Conservation (phyloP, 345 rosid species). For the Nasturtium officinale region DNA sequence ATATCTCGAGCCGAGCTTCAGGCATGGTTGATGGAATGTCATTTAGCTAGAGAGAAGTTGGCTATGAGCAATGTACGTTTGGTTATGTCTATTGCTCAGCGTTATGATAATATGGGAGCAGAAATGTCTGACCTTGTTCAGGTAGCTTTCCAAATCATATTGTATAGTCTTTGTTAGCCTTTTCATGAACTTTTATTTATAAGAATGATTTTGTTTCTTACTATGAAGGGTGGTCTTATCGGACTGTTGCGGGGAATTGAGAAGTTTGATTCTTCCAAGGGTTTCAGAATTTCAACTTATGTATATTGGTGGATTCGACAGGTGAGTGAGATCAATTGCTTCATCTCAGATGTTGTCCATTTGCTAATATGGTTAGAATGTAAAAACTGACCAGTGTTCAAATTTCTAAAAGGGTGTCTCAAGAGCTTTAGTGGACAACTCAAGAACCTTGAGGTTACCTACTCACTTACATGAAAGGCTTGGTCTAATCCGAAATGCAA, state of each 20-base stretch:
- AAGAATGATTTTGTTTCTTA: neutral
- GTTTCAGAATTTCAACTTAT: constrained; percentile 88
- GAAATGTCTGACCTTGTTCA: constrained; percentile 99
- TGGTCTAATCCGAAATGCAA: constrained; percentile 86
- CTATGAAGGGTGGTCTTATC: constrained; percentile 84
- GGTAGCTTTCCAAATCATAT: constrained; percentile 47
- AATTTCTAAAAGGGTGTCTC: constrained; percentile 74
- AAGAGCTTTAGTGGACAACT: constrained; percentile 82
- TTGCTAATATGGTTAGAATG: no score
- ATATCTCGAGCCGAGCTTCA: constrained; percentile 76
- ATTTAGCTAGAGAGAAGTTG: constrained; percentile 87
- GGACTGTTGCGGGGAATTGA: constrained; percentile 93
- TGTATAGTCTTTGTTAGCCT: constrained; percentile 23
- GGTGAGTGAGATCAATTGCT: constrained; percentile 51
- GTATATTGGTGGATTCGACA: constrained; percentile 99
- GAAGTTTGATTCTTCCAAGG: constrained; percentile 94
- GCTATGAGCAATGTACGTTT: constrained; percentile 98
- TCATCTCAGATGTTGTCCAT: no score
- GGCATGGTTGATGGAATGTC: constrained; percentile 64
- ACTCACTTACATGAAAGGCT: constrained; percentile 84
- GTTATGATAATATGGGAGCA: constrained; percentile 84
- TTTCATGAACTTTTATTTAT: neutral
- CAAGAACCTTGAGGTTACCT: constrained; percentile 86
- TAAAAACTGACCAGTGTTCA: constrained; percentile 22
- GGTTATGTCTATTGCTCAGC: constrained; percentile 94